Conservation (phyloP, 164 flowering plant species). For the Euptelea pleiosperma region DNA sequence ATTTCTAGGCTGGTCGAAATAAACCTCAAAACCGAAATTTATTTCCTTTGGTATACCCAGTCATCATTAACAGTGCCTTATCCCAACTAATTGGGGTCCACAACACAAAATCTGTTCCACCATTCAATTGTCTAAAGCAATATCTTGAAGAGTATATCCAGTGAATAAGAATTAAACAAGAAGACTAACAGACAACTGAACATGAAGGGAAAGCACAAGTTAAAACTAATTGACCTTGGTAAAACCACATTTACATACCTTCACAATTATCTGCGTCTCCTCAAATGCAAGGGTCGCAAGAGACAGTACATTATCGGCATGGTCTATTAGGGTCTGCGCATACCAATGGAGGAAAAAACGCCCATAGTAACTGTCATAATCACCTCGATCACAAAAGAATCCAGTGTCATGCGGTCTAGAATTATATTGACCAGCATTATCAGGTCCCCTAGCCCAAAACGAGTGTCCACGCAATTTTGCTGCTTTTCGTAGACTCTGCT, state of each 20-base stretch:
- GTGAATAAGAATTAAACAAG: background rate
- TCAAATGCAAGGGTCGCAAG: slow-evolving; percentile 84
- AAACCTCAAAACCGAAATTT: too few species aligned
- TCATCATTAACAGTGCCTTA: background rate
- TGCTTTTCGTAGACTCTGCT: slow-evolving; percentile 59
- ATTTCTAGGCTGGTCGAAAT: too few species aligned
- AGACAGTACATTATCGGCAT: slow-evolving; percentile 78
- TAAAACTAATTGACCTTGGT: background rate
- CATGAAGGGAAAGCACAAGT: background rate
- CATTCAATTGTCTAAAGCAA: too few species aligned
- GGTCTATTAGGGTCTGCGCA: slow-evolving; percentile 64
- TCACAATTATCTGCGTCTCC: slow-evolving; percentile 59
- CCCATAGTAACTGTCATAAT: slow-evolving; percentile 89
- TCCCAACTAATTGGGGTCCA: too few species aligned
- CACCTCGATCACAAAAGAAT: slow-evolving; percentile 89
- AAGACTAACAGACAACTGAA: background rate
- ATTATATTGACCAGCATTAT: slow-evolving; percentile 86
- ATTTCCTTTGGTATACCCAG: too few species aligned
- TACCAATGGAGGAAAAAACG: slow-evolving; percentile 92
- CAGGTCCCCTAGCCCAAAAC: slow-evolving; percentile 87
- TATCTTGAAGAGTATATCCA: too few species aligned
- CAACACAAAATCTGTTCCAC: too few species aligned
- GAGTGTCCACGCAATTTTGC: slow-evolving; percentile 77
- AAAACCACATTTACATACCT: slow-evolving; percentile 46
- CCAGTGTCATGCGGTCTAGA: slow-evolving; percentile 86